Conservation (phyloP, 352 stramenopile genomes). For the Pythium vanterpoolii region DNA sequence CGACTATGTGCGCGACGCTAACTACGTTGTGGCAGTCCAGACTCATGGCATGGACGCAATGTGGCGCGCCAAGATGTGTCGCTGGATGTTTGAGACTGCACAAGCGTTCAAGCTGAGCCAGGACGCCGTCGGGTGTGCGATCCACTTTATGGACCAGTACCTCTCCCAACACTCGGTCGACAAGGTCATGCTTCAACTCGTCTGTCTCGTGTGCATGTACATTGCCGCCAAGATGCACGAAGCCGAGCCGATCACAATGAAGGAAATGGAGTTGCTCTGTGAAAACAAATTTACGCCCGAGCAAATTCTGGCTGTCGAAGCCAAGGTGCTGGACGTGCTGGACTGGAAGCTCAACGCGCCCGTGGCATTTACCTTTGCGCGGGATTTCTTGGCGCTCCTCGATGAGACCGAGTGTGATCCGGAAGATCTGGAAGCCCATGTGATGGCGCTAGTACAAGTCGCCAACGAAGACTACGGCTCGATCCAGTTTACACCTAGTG, state of each 20-base stretch:
- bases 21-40: constrained; percentile 48
- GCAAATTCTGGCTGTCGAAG: constrained; percentile 59
- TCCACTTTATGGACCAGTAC: constrained; percentile 76
- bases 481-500: constrained; percentile 9
- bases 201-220: constrained; percentile 76
- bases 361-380: constrained; percentile 59
- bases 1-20: constrained; percentile 30
- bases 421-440: constrained; percentile 10
- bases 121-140: constrained; percentile 53
- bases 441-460: constrained; percentile 21
- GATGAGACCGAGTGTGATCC: constrained; percentile 7
- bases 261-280: constrained; percentile 74
- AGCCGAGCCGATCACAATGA: constrained; percentile 57
- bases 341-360: constrained; percentile 67
- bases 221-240: constrained; percentile 75
- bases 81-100: constrained; percentile 78
- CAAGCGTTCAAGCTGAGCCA: constrained; percentile 68
- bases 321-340: constrained; percentile 49
- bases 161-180: constrained; percentile 65
- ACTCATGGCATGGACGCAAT: constrained; percentile 54
- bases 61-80: constrained; percentile 71
- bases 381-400: constrained; percentile 53
- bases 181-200: constrained; percentile 62
- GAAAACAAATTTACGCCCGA: constrained; percentile 63
- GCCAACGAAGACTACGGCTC: constrained; percentile 20